Evolutionary conservation across 1,284 basidiomycete species (phyloP), one percentile per base, ranked within the genome.

Genomic region (Ustilago esculenta): DNA sequence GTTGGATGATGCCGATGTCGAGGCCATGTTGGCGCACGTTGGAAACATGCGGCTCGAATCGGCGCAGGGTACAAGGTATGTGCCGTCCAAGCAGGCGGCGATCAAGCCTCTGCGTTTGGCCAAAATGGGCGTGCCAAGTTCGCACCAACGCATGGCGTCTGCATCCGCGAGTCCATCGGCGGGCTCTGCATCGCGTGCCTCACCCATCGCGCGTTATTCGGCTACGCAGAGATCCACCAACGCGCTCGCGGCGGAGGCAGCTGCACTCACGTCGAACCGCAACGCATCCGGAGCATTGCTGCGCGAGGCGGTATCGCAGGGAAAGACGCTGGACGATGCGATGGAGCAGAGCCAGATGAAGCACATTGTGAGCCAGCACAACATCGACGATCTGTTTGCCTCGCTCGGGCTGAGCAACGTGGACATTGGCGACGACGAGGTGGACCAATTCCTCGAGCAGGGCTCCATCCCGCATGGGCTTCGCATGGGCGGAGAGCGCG

Each of bases 381-480:
- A 72, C 32, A 46, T 72, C 30, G 78, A 81, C 33, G 77, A 79
- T 21, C 65, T 81, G 3, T 73, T 81, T 18, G 73, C 72, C 1
- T 73, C 59, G 10, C 53, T 81, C 4, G 80, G 80, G 2, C 60
- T 81, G 3, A 59, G 51, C 33, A 70, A 81, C 30, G 55, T 74
- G 17, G 64, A 70, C 32, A 58, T 81, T n/a, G 61, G 46, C 11
- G 77, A 75, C 11, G 73, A 68, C 32, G 75, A 80, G 43, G 76
- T 74, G 17, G 77, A 81, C 12, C 72, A 63, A 6, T 76, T 81
- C 52, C 63, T 81, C 4, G 39, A 50, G 11, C 56, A 68, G 23
- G 77, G 77, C n/a, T 55, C 58, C 8, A 66, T 77, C 23, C 75
- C 75, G 3, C 53, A 67, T 33, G 73, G 73, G 14, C 48, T 75